Percentiles rank a stretch among this genome's conserved stretches.
These are phyloP conservation scores for Pichia phayaonensis DNA, from an alignment of 805 yeast genomes.

Conservation along the genomic window DNA sequence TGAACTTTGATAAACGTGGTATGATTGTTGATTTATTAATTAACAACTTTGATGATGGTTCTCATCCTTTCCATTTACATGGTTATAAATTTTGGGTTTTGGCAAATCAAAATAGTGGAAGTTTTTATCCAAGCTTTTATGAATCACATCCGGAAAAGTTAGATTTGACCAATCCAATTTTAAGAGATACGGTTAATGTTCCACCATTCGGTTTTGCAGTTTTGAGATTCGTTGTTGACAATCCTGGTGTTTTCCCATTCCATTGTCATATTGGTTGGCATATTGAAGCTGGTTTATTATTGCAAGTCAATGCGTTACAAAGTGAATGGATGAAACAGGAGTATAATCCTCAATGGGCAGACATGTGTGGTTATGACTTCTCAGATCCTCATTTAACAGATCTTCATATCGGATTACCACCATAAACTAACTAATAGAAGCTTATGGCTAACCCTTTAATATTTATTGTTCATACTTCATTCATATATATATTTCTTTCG, in stretches of 20 bases:
- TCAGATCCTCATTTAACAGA: conserved; percentile 1
- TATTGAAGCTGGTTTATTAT: conserved; percentile 30
- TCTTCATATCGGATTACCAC: no score
- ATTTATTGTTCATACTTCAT: no score
- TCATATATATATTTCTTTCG: no score
- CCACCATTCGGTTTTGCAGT: conserved; percentile 74
- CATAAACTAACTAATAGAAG: no score
- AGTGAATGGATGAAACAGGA: conserved; percentile 8
- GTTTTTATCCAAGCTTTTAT: conserved; percentile 42
- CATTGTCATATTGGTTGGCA: conserved; percentile 98
- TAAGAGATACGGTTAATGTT: conserved; percentile 69
- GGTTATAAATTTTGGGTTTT: conserved; percentile 80
- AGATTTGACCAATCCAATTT: conserved; percentile 30
- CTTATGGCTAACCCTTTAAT: no score
- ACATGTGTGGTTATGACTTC: conserved; percentile 12
- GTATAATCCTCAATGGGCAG: conserved; percentile 4
- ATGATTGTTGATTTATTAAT: conserved; percentile 65
- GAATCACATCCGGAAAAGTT: conserved; percentile 18
- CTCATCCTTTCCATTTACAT: conserved; percentile 91
- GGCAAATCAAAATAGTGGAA: conserved; percentile 35
- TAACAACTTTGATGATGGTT: conserved; percentile 78
- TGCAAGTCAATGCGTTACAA: conserved; percentile 14
- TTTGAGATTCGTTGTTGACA: conserved; percentile 73
- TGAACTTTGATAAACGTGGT: conserved; percentile 62
- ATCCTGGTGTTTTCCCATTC: conserved; percentile 95